Conservation (phyloP, 2,329 filamentous ascomycete species). For the Tolypocladium cylindrosporum region DNA sequence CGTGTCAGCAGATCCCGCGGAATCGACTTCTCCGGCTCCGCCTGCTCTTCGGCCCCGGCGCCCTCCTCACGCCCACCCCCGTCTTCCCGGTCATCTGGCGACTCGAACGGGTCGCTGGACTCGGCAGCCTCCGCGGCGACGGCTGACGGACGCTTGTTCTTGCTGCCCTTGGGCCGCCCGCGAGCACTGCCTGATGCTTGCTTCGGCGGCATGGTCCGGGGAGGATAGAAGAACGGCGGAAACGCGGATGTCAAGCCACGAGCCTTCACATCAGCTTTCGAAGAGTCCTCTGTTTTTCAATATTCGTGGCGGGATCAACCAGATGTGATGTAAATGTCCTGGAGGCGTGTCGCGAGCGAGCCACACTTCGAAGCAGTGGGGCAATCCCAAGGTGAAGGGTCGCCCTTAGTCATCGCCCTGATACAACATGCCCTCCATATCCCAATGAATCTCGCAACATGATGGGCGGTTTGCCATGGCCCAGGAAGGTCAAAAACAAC, state of each 20-base stretch:
- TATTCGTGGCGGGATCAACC: not conserved
- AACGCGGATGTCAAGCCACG: too few relatives aligned
- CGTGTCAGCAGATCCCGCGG: constrained; percentile 65
- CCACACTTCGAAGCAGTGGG: not conserved
- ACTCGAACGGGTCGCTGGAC: constrained; percentile 25
- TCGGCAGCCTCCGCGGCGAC: constrained; percentile 13
- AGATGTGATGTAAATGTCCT: not conserved
- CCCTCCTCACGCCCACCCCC: constrained; percentile 6
- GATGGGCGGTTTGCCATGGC: not conserved
- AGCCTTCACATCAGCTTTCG: not conserved
- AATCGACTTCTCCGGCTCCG: constrained; percentile 39
- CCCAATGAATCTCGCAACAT: not conserved
- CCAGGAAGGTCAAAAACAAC: too few relatives aligned
- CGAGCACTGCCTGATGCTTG: constrained; percentile 23
- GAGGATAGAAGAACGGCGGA: not conserved
- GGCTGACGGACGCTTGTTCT: constrained; percentile 12
- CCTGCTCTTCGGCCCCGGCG: constrained; percentile 19
- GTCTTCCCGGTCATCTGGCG: constrained; percentile 20
- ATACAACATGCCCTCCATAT: not conserved
- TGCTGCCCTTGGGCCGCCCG: constrained; percentile 22
- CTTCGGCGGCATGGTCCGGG: constrained; percentile 31
- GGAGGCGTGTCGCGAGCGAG: not conserved
- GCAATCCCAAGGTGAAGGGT: not conserved
- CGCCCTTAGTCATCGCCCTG: not conserved
- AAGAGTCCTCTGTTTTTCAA: not conserved